These are phyloP conservation scores for Dryas octopetala DNA, from an alignment of 306 rosid species.

Conservation along the genomic window DNA sequence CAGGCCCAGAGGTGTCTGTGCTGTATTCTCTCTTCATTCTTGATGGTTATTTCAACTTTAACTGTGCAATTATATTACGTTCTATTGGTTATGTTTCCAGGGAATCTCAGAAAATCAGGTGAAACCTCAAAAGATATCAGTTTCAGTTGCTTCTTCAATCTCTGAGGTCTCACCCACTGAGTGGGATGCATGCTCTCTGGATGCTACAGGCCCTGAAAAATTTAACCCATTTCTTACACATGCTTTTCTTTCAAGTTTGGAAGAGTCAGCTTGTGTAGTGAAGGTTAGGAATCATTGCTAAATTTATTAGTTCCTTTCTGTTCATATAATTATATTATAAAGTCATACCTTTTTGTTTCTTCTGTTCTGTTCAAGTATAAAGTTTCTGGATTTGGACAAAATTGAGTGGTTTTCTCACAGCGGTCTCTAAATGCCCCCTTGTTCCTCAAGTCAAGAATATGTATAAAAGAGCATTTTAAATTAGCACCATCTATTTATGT, in stretches of 20 bases:
- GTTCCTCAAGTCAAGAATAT: no score
- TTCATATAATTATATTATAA: neutral
- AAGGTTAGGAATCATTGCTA: slow-evolving; percentile 41
- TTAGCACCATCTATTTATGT: no score
- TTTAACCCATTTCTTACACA: slow-evolving; percentile 80
- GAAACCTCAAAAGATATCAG: slow-evolving; percentile 42
- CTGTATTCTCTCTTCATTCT: slow-evolving; percentile 1
- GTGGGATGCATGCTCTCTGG: slow-evolving; percentile 85
- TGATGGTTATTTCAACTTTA: neutral
- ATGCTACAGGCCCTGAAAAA: slow-evolving; percentile 58
- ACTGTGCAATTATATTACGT: neutral
- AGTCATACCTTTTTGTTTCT: neutral
- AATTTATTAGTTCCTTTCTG: neutral
- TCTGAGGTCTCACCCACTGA: slow-evolving; percentile 61
- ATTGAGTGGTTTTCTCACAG: no score
- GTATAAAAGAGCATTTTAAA: no score
- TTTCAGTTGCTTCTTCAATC: slow-evolving; percentile 67
- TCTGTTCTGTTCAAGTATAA: no score
- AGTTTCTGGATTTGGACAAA: no score
- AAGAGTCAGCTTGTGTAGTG: slow-evolving; percentile 60
- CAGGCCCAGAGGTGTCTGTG: slow-evolving; percentile 38
- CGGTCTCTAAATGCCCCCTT: no score
- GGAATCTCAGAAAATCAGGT: slow-evolving; percentile 22
- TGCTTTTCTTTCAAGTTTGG: slow-evolving; percentile 73
- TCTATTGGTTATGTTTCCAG: slow-evolving; percentile 26